phyloP scores from a whole-genome alignment of 202 grass and related monocot species.

The Brachypodium distachyon region DNA sequence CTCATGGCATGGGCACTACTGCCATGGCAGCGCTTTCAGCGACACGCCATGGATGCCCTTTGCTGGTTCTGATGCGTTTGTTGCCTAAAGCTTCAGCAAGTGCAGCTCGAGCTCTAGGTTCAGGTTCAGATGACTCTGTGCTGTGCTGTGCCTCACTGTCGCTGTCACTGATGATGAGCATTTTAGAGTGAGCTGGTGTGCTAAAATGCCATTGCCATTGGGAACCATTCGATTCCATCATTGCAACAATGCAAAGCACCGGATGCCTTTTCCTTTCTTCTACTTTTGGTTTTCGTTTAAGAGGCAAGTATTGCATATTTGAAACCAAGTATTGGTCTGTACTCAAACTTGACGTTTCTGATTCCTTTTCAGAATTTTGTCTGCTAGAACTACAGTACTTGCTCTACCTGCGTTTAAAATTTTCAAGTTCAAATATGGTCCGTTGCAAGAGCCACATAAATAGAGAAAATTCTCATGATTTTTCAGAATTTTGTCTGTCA shows the following conservation, averaged over 20 bases:
- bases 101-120: not conserved
- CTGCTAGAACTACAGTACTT: no score
- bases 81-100: not conserved
- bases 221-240: not conserved
- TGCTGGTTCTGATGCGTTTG: not conserved
- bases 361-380: no score
- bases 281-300: conserved; percentile 20
- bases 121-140: not conserved
- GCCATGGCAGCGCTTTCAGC: not conserved
- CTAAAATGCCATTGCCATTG: not conserved
- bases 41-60: not conserved
- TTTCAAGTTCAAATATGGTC: no score
- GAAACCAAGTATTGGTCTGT: no score
- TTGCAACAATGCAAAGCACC: conserved; percentile 11
- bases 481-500: no score
- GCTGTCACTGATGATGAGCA: not conserved
- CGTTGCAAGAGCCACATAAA: no score
- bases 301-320: no score
- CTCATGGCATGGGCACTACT: not conserved
- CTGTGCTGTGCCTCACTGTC: not conserved
- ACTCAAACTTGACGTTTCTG: no score
- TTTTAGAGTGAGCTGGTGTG: conserved; percentile 1
- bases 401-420: no score
- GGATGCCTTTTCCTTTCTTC: conserved; percentile 16
- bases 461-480: no score